A percentile compares a stretch with the other conserved stretches of the same genome.
phyloP scores from a whole-genome alignment of 345 rosid species.

The Pistacia vera region DNA sequence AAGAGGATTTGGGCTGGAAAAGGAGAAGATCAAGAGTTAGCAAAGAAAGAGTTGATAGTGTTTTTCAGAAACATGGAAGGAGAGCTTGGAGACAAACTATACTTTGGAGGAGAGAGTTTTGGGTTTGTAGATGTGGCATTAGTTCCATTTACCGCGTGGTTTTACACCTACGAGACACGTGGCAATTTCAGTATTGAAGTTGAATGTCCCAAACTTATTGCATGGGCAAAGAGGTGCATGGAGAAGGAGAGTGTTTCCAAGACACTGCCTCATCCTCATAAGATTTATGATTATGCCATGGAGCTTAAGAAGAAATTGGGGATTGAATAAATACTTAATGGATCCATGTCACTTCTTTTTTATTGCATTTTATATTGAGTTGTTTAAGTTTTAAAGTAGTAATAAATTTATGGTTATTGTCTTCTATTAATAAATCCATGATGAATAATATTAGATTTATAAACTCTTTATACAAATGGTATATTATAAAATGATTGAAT shows the following conservation, averaged over 20 bases:
- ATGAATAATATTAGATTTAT: no score
- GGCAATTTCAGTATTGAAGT: conserved; percentile 19
- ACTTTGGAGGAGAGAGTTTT: conserved; percentile 13
- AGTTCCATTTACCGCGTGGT: conserved; percentile 1
- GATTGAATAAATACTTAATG: background rate
- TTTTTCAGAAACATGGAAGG: conserved; percentile 6
- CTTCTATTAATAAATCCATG: no score
- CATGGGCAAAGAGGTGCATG: no score
- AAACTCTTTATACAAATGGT: no score
- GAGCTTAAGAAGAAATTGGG: background rate
- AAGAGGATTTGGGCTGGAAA: background rate
- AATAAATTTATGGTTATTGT: no score
- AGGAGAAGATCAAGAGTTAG: conserved; percentile 17
- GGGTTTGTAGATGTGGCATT: conserved; percentile 21
- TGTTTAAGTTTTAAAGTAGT: no score
- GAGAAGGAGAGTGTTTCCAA: background rate
- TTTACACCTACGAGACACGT: conserved; percentile 2
- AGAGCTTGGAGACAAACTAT: conserved; percentile 19
- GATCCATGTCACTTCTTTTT: no score
- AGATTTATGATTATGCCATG: background rate
- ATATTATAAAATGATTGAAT: no score
- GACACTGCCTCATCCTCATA: conserved; percentile 1
- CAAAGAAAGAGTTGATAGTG: conserved; percentile 15
- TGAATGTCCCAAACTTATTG: conserved; percentile 19
- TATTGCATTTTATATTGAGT: no score